Evolutionary conservation across 2,329 filamentous ascomycete species (phyloP).

Genomic region (Sarocladium kiliense): DNA sequence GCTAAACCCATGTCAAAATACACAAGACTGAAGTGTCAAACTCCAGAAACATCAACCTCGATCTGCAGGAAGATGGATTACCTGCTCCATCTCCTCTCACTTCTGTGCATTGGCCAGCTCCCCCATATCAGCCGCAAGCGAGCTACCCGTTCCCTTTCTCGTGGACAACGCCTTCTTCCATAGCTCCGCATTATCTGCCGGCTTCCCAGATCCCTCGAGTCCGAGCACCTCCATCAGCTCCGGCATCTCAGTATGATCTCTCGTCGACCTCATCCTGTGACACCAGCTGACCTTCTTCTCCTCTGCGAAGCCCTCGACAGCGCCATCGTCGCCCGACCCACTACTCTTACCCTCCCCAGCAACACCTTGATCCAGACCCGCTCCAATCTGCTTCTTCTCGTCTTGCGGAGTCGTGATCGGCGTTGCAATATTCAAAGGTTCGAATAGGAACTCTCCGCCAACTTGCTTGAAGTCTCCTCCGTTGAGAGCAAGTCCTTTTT

Average conservation of each 20-base stretch:
- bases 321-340: constrained; percentile 14
- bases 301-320: constrained; percentile 28
- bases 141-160: constrained; percentile 50
- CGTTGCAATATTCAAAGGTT: constrained; percentile 41
- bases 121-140: constrained; percentile 45
- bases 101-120: constrained; percentile 29
- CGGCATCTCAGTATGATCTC: constrained; percentile 70
- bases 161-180: constrained; percentile 41
- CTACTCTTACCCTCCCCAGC: constrained; percentile 8
- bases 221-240: constrained; percentile 61
- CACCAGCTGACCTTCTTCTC: constrained; percentile 70
- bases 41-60: no score
- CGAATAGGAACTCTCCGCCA: constrained; percentile 76
- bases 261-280: constrained; percentile 73
- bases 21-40: no score
- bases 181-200: constrained; percentile 33
- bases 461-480: constrained; percentile 64
- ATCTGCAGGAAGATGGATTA: no score
- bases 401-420: constrained; percentile 39
- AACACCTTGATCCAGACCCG: constrained; percentile 11
- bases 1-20: no score
- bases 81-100: constrained; percentile 8
- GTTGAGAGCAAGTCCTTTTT: constrained; percentile 53
- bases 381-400: constrained; percentile 19
- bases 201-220: constrained; percentile 37